phyloP scores from a whole-genome alignment of 768 basidiomycete genomes.

The Lactarius psammicola region DNA sequence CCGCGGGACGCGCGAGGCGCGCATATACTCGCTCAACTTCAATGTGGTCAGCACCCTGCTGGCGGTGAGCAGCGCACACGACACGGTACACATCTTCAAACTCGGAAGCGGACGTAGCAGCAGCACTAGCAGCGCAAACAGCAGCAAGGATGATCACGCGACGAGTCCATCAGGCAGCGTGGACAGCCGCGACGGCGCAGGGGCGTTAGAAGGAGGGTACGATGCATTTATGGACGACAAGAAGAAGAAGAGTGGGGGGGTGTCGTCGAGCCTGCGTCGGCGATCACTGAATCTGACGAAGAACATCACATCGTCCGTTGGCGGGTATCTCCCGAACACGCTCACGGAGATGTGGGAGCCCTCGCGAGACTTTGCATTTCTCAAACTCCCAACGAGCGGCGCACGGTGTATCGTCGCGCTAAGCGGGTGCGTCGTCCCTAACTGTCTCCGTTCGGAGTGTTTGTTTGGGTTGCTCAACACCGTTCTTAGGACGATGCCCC shows the following conservation, averaged over 20 bases:
- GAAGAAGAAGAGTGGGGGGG: conserved; percentile 48
- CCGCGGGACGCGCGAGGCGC: conserved; percentile 80
- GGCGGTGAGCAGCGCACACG: conserved; percentile 88
- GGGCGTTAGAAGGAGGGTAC: conserved; percentile 71
- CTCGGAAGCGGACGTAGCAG: conserved; percentile 47
- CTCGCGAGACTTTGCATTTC: conserved; percentile 87
- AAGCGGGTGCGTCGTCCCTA: conserved; percentile 55
- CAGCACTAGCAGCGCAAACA: conserved; percentile 17
- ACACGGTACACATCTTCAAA: conserved; percentile 97
- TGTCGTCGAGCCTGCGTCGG: conserved; percentile 63
- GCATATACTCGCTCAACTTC: conserved; percentile 84
- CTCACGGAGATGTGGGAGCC: conserved; percentile 98
- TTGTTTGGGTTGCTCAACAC: background rate
- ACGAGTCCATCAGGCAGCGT: conserved; percentile 65
- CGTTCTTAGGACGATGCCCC: conserved; percentile 74
- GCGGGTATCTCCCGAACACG: conserved; percentile 83
- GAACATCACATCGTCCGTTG: conserved; percentile 71
- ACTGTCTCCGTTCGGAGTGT: no score
- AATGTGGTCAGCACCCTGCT: conserved; percentile 81
- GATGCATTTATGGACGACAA: conserved; percentile 82
- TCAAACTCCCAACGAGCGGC: conserved; percentile 76
- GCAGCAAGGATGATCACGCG: conserved; percentile 36
- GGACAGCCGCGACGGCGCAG: conserved; percentile 60
- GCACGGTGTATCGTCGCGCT: conserved; percentile 86
- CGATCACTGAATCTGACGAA: conserved; percentile 76